Evolutionary conservation across 2,329 filamentous ascomycete genomes (phyloP), one percentile per base, ranked within the genome.

Genomic region (Xylaria digitata): DNA sequence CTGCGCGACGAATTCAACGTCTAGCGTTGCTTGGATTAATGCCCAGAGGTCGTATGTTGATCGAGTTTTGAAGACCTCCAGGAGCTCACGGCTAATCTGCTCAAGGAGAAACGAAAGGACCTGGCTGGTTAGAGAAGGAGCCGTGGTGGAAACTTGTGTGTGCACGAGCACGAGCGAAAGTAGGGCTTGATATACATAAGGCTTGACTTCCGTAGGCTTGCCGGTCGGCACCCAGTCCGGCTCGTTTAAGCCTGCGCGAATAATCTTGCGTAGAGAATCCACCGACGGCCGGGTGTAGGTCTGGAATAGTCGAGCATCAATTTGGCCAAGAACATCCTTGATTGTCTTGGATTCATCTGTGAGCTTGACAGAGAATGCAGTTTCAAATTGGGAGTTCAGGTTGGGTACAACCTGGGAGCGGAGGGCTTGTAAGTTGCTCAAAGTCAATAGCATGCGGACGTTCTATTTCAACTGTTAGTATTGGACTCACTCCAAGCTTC

Each of bases 1-100:
- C 82, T 99, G 96, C 0, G 94, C 93, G 64, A 98, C 90, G 76
- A 99, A 98, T 80, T 99, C 96, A 1, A 97, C 94, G 76, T 99
- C 96, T 0, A 99, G 87, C 0, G 96, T 99, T 1, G 96, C 96
- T 80, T 99, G 96, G 90, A 98, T 97, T 57, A 99, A 87, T 6
- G 92, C 90, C 5, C 91, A 85, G 0, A 99, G 88, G 1, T 89
- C 86, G 80, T 96, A 98, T 21, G 83, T 84, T 4, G 84, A 79
- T 6, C 90, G 89, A 42, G 83, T 77, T 49, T 78, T 83, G 84
- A 98, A 97, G 0, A 93, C 90, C 32, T 90, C 87, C 17, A 97
- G 89, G n/a, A 98, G 89, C 68, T 94, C 90, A 6, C 86, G 82
- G 11, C 91, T 95, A 11, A 92, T 87, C 75, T 94, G 89, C 77